phyloP scores from a whole-genome alignment of 441 rosid species.

The Breynia disticha region DNA sequence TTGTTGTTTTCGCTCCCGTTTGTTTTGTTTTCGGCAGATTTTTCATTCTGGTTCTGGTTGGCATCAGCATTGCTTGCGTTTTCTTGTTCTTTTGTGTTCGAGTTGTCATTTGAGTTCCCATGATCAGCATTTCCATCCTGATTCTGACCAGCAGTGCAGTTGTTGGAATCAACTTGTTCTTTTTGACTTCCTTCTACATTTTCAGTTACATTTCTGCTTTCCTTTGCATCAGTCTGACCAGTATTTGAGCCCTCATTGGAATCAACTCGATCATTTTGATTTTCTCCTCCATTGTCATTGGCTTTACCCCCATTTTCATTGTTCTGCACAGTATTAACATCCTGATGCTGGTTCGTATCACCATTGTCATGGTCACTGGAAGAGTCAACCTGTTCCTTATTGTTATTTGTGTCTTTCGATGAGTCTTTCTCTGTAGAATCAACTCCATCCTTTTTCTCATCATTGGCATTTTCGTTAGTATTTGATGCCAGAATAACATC shows the following conservation, averaged over 20 bases:
- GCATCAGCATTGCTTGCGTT: constrained; percentile 1
- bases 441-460: constrained; percentile 30
- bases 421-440: constrained; percentile 29
- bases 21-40: constrained; percentile 5
- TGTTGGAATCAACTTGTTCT: constrained; percentile 9
- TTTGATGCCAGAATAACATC: constrained; percentile 25
- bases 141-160: constrained; percentile 7
- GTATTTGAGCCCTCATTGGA: neutral
- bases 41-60: constrained; percentile 4
- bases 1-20: constrained; percentile 7
- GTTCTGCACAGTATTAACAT: neutral
- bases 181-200: constrained; percentile 14
- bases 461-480: constrained; percentile 17
- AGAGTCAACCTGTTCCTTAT: too few relatives aligned
- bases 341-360: constrained; percentile 16
- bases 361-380: constrained; percentile 13
- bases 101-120: constrained; percentile 9
- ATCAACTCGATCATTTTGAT: constrained; percentile 13
- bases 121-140: constrained; percentile 12
- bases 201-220: constrained; percentile 4
- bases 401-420: too few relatives aligned
- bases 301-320: constrained; percentile 1
- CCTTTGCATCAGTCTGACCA: constrained; percentile 5
- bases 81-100: constrained; percentile 15
- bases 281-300: constrained; percentile 4